A percentile compares a stretch with the other conserved stretches of the same genome.
Evolutionary conservation across 257 asterid species (phyloP).

Genomic region (Solanum neorickii): DNA sequence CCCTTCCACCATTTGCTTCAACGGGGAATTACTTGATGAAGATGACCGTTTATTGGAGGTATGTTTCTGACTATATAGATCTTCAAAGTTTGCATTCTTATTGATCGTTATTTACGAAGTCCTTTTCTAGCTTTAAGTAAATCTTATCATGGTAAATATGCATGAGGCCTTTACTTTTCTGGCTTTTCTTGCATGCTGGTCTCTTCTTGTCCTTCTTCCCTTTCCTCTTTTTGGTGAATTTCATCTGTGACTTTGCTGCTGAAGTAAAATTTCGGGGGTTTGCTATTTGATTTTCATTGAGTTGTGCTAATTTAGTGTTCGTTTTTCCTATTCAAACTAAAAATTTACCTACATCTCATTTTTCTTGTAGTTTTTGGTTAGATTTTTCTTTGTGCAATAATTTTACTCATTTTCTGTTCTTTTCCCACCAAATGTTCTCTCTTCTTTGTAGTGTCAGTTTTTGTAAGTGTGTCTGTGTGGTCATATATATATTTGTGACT

Average conservation of each 20-base stretch:
- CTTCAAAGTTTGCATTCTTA: not conserved
- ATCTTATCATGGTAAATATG: not conserved
- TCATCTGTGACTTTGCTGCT: not conserved
- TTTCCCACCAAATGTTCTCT: not conserved
- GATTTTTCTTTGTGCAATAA: not conserved
- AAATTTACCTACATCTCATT: not conserved
- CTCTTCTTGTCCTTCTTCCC: not conserved
- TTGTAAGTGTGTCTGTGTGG: not conserved
- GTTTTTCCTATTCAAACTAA: not conserved
- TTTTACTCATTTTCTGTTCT: not conserved
- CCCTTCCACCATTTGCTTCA: not conserved
- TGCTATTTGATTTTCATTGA: not conserved
- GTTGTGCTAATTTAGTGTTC: not conserved
- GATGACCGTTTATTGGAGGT: not conserved
- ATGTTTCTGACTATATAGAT: not conserved
- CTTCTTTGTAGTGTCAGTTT: not conserved
- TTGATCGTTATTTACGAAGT: not conserved
- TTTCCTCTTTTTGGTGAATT: not conserved
- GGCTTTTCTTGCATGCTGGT: not conserved
- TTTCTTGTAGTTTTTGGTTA: not conserved
- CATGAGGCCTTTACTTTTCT: not conserved
- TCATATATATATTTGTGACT: not conserved
- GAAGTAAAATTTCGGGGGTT: not conserved
- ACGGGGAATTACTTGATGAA: not conserved
- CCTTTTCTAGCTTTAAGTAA: not conserved